Evolutionary conservation across 139 green algal genomes (phyloP).

Genomic region (Chlorella sp.): DNA sequence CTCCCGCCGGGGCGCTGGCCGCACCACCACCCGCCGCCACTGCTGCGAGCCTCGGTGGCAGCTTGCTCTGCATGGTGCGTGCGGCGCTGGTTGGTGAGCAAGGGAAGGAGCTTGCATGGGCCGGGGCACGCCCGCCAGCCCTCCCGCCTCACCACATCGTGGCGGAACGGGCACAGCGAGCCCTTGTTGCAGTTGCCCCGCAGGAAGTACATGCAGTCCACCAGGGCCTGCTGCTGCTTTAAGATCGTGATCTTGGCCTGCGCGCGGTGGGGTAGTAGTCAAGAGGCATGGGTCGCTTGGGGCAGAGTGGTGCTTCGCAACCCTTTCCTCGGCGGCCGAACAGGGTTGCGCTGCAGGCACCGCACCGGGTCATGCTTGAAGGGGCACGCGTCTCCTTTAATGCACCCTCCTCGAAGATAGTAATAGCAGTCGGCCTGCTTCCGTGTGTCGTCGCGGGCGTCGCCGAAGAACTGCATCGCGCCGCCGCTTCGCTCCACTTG

Average conservation of each 20-base stretch:
- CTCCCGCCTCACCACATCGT: conserved; percentile 17
- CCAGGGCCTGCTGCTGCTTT: conserved; percentile 7
- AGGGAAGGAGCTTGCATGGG: not conserved
- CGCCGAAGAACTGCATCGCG: no score
- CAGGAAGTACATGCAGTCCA: conserved; percentile 26
- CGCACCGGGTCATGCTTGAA: conserved; percentile 37
- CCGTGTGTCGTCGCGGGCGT: no score
- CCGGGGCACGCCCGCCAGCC: no score
- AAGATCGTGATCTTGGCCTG: conserved; percentile 16
- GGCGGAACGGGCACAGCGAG: conserved; percentile 28
- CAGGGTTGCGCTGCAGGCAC: no score
- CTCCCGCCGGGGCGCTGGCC: no score
- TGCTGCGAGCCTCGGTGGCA: no score
- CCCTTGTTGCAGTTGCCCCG: conserved; percentile 18
- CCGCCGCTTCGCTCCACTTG: no score
- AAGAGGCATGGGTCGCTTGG: no score
- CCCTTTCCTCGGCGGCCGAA: no score
- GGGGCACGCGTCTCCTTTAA: conserved; percentile 19
- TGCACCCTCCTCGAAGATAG: conserved; percentile 29
- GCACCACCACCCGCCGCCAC: no score
- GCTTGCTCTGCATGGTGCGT: conserved; percentile 6
- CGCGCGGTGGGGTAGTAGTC: not conserved
- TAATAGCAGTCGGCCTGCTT: conserved; percentile 16
- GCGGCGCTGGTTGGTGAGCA: no score
- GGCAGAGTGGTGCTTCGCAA: no score